phyloP scores from a whole-genome alignment of 768 basidiomycete genomes.

The Cystobasidium onofrii region DNA sequence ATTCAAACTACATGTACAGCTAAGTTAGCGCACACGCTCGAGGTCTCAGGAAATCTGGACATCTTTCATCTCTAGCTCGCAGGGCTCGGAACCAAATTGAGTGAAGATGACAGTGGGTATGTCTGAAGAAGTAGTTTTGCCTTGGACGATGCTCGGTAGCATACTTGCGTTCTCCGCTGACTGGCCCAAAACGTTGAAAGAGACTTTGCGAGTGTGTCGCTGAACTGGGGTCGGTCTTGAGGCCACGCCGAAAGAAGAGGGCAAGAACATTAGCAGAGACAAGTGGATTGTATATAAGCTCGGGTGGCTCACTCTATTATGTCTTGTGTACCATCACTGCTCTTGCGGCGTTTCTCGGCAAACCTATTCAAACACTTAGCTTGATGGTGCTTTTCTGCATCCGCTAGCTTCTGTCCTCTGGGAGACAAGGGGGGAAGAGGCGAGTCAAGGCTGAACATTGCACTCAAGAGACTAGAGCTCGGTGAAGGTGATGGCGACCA shows the following conservation, averaged over 20 bases:
- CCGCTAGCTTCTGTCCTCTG: slow-evolving; percentile 5
- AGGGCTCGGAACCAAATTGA: neutral
- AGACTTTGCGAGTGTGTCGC: slow-evolving; percentile 10
- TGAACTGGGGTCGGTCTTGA: neutral
- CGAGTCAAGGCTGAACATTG: neutral
- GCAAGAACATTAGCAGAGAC: no score
- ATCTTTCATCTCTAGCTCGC: no score
- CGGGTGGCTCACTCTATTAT: slow-evolving; percentile 5
- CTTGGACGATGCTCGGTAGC: neutral
- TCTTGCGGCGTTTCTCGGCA: slow-evolving; percentile 19
- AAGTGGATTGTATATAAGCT: no score
- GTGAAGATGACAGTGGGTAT: neutral
- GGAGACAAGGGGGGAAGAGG: slow-evolving; percentile 21
- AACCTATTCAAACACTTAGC: neutral
- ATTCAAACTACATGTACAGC: neutral
- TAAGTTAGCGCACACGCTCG: no score
- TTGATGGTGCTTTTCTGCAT: slow-evolving; percentile 2
- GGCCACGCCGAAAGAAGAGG: no score
- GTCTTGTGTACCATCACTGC: slow-evolving; percentile 16
- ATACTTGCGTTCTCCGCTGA: neutral
- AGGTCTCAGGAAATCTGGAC: no score
- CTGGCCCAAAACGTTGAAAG: slow-evolving; percentile 11
- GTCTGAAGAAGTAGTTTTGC: neutral
- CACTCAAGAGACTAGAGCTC: neutral
- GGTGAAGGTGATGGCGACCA: slow-evolving; percentile 1